Evolutionary conservation across 805 yeast species (phyloP).

Genomic region (Candida arabinofermentans): DNA sequence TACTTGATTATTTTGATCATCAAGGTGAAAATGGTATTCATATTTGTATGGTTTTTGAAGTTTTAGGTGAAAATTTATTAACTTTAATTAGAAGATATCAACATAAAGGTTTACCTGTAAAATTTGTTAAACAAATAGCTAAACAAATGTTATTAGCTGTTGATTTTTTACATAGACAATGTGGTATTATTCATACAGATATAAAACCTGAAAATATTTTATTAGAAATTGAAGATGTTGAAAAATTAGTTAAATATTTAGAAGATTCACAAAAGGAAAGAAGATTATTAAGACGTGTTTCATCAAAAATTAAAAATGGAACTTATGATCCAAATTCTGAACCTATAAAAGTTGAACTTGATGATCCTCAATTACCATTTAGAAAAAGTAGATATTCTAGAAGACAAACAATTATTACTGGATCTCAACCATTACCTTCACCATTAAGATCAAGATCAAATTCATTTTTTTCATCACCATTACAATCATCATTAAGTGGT

Average conservation of each 20-base stretch:
- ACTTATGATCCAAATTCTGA: slow-evolving; percentile 10
- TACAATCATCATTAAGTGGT: slow-evolving; percentile 13
- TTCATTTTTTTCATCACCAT: slow-evolving; percentile 27
- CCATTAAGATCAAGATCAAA: slow-evolving; percentile 59
- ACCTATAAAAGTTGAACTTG: slow-evolving; percentile 10
- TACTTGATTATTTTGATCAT: slow-evolving; percentile 82
- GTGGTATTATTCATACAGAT: slow-evolving; percentile 73
- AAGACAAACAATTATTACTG: slow-evolving; percentile 74
- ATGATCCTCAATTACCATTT: slow-evolving; percentile 20
- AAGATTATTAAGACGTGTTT: slow-evolving; percentile 27
- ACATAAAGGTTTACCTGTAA: slow-evolving; percentile 45
- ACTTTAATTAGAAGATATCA: slow-evolving; percentile 76
- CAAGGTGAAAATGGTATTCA: slow-evolving; percentile 90
- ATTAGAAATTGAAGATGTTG: slow-evolving; percentile 51
- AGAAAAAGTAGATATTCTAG: slow-evolving; percentile 44
- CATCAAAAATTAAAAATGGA: slow-evolving; percentile 21
- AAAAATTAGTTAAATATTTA: slow-evolving; percentile 42
- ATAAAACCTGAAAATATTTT: slow-evolving; percentile 71
- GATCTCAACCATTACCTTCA: slow-evolving; percentile 90
- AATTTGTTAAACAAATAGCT: slow-evolving; percentile 53
- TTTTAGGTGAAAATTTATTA: slow-evolving; percentile 87
- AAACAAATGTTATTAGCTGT: slow-evolving; percentile 52
- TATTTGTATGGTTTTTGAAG: slow-evolving; percentile 96
- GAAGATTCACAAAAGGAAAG: slow-evolving; percentile 38
- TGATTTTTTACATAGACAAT: slow-evolving; percentile 55